A percentile compares a stretch with the other conserved stretches of the same genome.
These are phyloP conservation scores for Leccinum griseonigrum DNA, from an alignment of 1,284 basidiomycete genomes.

Conservation along the genomic window DNA sequence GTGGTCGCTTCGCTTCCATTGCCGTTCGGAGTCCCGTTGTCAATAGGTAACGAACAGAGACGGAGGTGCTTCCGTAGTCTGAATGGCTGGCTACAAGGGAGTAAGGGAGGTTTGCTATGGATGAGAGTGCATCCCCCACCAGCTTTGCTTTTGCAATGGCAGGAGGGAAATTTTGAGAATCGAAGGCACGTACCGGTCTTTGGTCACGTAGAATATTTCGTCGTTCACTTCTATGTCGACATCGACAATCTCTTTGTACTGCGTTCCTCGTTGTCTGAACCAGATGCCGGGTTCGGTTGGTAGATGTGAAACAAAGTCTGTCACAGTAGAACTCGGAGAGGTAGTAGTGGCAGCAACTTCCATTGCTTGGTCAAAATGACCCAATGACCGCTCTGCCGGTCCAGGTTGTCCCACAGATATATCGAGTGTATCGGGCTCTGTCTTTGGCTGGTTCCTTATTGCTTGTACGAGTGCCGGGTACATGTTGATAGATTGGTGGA, in stretches of 20 bases:
- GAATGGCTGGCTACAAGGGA: constrained; percentile 3
- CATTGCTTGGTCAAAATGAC: neutral
- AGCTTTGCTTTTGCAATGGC: neutral
- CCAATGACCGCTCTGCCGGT: constrained; percentile 1
- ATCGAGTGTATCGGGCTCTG: constrained; percentile 1
- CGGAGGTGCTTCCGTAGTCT: constrained; percentile 21
- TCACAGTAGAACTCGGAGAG: neutral
- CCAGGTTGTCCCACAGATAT: neutral
- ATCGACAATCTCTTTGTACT: constrained; percentile 23
- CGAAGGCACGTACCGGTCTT: constrained; percentile 16
- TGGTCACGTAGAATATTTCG: constrained; percentile 21
- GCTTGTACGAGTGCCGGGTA: constrained; percentile 1
- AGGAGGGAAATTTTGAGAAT: neutral
- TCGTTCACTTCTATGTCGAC: constrained; percentile 22
- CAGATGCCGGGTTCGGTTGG: constrained; percentile 24
- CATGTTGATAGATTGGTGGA: constrained; percentile 5
- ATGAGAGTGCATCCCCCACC: neutral
- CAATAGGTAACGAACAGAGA: constrained; percentile 23
- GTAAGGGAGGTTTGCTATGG: neutral
- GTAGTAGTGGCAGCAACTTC: neutral
- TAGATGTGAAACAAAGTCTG: constrained; percentile 14
- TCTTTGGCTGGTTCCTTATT: neutral
- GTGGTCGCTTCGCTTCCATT: neutral
- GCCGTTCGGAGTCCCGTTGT: neutral
- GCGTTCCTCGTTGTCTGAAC: constrained; percentile 24